Base-by-base conservation (phyloP, 2,329 filamentous ascomycete genomes). In the Penicillium sp. region DNA sequence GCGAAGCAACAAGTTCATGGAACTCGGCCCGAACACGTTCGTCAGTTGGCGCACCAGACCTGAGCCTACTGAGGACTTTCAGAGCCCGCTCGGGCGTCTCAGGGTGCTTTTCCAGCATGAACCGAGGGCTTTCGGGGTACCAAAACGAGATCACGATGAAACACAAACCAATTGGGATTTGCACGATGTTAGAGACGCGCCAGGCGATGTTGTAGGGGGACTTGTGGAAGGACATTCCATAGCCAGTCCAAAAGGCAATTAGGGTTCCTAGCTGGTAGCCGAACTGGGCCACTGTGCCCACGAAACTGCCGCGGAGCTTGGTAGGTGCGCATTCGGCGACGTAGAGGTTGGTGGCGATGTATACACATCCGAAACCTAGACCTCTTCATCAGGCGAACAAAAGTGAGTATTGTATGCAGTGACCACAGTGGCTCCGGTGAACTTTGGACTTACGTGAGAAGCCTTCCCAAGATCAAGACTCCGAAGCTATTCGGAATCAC, bases 201-300 rank as follows among this genome's bases (percentile, higher is more conserved):
- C 72, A 75, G 9, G 72, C 71, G 37, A 73, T 72, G 47, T 74
- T 73, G 57, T 66, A 71, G 0, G 72, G 72, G 0, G 59, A 61
- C n/a, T 55, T 64, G 45, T 73, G 67, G 52, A 66, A 72, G 6
- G 67, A 71, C 70, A 74, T 74, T 14, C 72, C 72, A 46, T 74
- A 74, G 7, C 72, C 73, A 16, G 68, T 53, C 70, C 72, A 75
- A 54, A 74, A 75, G 4, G 72, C 71, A 16, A 75, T 73, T 5
- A 75, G 61, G 0, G 71, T 73, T 8, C 72, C 73, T 0, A 75
- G 61, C 22, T 55, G 49, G 18, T 55, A 55, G 11, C 71, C 71
- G 41, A 75, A 72, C 56, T 75, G 72, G 2, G 67, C 41, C 19
- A 59, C 56, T 3, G 56, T 59, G 11, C 56, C 56, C 31, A 74